These are phyloP conservation scores for Ceratobasidium sp. DNA, from an alignment of 1,284 basidiomycete genomes.

Conservation along the genomic window DNA sequence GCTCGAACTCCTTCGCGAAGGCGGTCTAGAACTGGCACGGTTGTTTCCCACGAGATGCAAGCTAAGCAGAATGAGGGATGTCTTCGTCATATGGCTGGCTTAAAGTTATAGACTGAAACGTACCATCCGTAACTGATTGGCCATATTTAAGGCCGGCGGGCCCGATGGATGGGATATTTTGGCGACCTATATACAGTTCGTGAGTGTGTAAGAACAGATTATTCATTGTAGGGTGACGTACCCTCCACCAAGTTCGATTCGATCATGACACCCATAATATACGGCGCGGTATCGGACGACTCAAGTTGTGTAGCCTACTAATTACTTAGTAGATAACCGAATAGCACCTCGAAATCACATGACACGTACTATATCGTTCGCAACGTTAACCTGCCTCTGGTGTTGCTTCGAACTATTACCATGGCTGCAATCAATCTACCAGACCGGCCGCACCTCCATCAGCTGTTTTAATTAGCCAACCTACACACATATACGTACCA, in stretches of 20 bases:
- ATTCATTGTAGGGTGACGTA: too few species aligned
- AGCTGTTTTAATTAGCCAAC: background rate
- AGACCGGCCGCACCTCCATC: background rate
- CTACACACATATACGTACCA: constrained; percentile 73
- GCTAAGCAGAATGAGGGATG: constrained; percentile 58
- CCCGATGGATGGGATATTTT: constrained; percentile 84
- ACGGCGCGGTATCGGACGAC: constrained; percentile 72
- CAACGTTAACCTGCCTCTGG: constrained; percentile 64
- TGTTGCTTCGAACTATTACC: constrained; percentile 71
- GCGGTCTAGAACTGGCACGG: constrained; percentile 80
- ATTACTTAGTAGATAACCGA: background rate
- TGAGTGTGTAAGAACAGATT: too few species aligned
- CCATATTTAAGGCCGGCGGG: constrained; percentile 85
- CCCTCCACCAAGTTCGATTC: constrained; percentile 81
- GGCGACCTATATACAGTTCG: constrained; percentile 67
- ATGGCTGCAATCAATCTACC: constrained; percentile 91
- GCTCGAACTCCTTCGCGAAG: constrained; percentile 83
- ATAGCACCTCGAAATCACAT: background rate
- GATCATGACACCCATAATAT: constrained; percentile 97
- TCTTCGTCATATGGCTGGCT: too few species aligned
- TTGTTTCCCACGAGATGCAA: constrained; percentile 91
- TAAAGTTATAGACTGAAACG: background rate
- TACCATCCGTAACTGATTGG: constrained; percentile 81
- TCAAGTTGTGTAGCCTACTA: constrained; percentile 75
- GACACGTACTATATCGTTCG: constrained; percentile 63